Conservation (phyloP, 306 rosid genomes). For the Echinosophora koreensis region DNA sequence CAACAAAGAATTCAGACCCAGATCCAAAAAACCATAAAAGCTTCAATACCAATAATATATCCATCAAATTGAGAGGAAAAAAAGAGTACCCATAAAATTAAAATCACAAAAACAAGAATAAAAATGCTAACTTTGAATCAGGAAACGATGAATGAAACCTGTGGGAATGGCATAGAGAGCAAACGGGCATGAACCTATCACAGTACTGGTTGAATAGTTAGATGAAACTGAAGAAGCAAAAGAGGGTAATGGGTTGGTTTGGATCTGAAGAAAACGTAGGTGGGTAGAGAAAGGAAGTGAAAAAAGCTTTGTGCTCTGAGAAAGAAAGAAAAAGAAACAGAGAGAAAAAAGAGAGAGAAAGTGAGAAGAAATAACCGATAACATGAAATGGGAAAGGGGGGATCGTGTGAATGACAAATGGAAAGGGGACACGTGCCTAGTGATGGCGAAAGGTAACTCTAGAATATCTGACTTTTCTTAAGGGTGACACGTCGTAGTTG, state of each 20-base stretch:
- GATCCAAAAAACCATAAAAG: slow-evolving; percentile 35
- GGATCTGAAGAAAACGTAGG: slow-evolving; percentile 46
- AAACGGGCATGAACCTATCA: slow-evolving; percentile 23
- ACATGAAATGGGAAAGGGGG: slow-evolving; percentile 7
- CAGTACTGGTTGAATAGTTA: neutral
- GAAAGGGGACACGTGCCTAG: slow-evolving; percentile 18
- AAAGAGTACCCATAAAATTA: neutral
- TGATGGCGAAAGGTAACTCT: neutral
- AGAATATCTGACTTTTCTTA: slow-evolving; percentile 34
- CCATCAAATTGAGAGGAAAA: neutral
- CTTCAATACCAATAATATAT: slow-evolving; percentile 6
- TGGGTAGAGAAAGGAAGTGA: slow-evolving; percentile 38
- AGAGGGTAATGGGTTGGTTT: neutral
- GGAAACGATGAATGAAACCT: slow-evolving; percentile 44
- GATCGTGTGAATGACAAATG: slow-evolving; percentile 40
- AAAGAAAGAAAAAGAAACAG: neutral
- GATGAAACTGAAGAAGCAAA: neutral
- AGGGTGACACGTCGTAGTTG: slow-evolving; percentile 17
- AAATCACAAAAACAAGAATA: neutral
- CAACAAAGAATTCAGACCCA: slow-evolving; percentile 11
- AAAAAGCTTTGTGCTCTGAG: slow-evolving; percentile 37
- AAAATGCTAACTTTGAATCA: slow-evolving; percentile 1
- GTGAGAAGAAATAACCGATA: slow-evolving; percentile 32
- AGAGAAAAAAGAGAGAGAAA: slow-evolving; percentile 23
- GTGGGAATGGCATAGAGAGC: slow-evolving; percentile 57